phyloP scores from a whole-genome alignment of 495 filamentous ascomycete genomes.

The Penicillium cataractarum region DNA sequence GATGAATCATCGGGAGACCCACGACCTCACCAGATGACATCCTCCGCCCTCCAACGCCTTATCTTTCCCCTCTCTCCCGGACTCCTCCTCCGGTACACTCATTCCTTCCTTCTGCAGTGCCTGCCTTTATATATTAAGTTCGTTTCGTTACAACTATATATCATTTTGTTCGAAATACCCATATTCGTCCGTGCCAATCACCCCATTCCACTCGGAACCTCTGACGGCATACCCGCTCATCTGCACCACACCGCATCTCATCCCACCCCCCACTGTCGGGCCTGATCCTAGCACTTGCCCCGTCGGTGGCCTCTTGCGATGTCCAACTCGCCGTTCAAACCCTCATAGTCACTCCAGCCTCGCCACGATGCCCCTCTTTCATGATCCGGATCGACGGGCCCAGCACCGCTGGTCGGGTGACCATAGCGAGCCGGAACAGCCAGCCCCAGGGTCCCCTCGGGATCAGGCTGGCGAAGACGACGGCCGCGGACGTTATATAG shows the following conservation, averaged over 20 bases:
- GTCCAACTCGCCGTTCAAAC: slow-evolving; percentile 18
- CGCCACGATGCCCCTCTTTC: slow-evolving; percentile 47
- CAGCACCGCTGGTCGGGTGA: slow-evolving; percentile 37
- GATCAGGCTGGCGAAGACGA: slow-evolving; percentile 13
- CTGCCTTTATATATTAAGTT: slow-evolving; percentile 12
- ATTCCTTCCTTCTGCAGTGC: background rate
- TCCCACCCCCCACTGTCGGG: slow-evolving; percentile 24
- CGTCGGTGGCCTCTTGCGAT: slow-evolving; percentile 28
- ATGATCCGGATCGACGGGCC: slow-evolving; percentile 41
- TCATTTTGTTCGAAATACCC: background rate
- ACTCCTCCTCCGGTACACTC: slow-evolving; percentile 12
- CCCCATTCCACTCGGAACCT: background rate
- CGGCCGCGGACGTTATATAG: slow-evolving; percentile 6
- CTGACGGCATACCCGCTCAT: slow-evolving; percentile 25
- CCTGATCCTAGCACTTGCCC: slow-evolving; percentile 24
- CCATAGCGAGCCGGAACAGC: slow-evolving; percentile 23
- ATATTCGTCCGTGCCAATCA: slow-evolving; percentile 26
- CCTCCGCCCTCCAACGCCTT: slow-evolving; percentile 5
- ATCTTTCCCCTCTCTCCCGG: slow-evolving; percentile 16
- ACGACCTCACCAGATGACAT: slow-evolving; percentile 29
- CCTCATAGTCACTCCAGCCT: slow-evolving; percentile 19
- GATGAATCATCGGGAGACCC: slow-evolving; percentile 31
- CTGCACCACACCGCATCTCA: slow-evolving; percentile 34
- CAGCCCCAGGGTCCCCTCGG: slow-evolving; percentile 21
- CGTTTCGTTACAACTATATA: slow-evolving; percentile 3